Conservation (phyloP, 2,329 filamentous ascomycete species). For the Colletotrichum sojae region DNA sequence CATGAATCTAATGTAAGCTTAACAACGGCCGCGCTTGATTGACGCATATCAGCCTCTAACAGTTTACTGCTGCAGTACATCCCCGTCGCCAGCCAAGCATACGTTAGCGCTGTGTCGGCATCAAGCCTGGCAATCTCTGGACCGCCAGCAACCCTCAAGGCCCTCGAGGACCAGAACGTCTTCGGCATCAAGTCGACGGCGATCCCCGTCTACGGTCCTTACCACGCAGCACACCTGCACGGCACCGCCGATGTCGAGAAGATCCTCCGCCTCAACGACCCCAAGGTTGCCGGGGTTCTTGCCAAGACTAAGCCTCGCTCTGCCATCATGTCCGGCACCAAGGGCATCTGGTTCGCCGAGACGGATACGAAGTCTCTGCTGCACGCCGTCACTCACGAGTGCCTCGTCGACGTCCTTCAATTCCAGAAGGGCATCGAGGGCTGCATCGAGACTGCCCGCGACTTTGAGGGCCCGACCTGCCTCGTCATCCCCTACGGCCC, state of each 20-base stretch:
- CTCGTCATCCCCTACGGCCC: constrained; percentile 66
- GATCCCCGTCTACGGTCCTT: constrained; percentile 69
- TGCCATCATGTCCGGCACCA: constrained; percentile 66
- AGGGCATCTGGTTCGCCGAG: constrained; percentile 58
- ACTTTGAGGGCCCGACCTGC: constrained; percentile 56
- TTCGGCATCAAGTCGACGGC: constrained; percentile 60
- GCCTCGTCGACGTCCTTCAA: constrained; percentile 63
- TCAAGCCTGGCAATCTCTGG: constrained; percentile 68
- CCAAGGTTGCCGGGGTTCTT: constrained; percentile 55
- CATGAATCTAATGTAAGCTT: constrained; percentile 65
- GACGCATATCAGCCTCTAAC: background rate
- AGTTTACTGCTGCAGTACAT: constrained; percentile 51
- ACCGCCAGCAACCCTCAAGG: constrained; percentile 63
- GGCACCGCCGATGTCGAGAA: constrained; percentile 57
- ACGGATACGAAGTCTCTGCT: constrained; percentile 59
- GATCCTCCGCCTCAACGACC: constrained; percentile 61
- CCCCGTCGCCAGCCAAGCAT: constrained; percentile 62
- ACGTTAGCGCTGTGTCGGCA: constrained; percentile 67
- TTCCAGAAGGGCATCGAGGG: constrained; percentile 65
- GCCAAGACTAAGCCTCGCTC: constrained; percentile 60
- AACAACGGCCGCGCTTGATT: constrained; percentile 31
- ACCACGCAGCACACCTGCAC: constrained; percentile 70
- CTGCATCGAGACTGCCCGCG: constrained; percentile 59
- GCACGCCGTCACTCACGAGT: constrained; percentile 60
- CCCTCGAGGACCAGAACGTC: constrained; percentile 56